Evolutionary conservation across 2,329 filamentous ascomycete species (phyloP), one percentile per base, ranked within the genome.

Genomic region (Colletotrichum paranaense): DNA sequence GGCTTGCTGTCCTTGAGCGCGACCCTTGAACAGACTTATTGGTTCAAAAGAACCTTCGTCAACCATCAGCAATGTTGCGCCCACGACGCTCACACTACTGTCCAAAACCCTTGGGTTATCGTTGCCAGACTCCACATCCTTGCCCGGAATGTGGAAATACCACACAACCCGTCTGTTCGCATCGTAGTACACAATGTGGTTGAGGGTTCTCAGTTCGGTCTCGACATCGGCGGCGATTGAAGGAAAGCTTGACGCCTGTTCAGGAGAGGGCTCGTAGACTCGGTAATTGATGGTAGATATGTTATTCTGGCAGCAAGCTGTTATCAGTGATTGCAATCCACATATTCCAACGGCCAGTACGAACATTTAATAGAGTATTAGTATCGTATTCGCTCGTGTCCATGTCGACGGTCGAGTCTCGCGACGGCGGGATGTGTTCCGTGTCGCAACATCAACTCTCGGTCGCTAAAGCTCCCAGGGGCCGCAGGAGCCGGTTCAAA

Each of bases 351-450:
- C 28, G 19, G 19, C 2, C 35, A n/a, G 46, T 22, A 84, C 88
- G 78, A 76, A 91, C 89, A 83, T 91, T 85, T 78, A 89, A 83
- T 78, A 91, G 82, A 74, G 86, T 86, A 82, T 91, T 91, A 79
- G 89, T 91, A 79, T 90, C 88, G 82, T 90, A 90, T 83, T 91
- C 89, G 76, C 88, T 88, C 81, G 87, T 87, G 82, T 91, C 89
- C 89, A 91, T 91, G 79, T 88, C 89, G 88, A 79, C 81, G 77
- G 81, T 79, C 76, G 81, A 76, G 79, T 63, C 55, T 62, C 62
- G 72, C 68, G 26, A 68, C 63, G 32, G 62, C 68, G 52, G 68
- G 63, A 74, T 59, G 49, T 30, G 26, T 72, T 72, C 63, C 65
- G 66, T 71, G 62, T 65, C 60, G 73, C 73, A 64, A 75, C 74